These are phyloP conservation scores for Candida sanyiensis DNA, from an alignment of 805 yeast species.

Conservation along the genomic window DNA sequence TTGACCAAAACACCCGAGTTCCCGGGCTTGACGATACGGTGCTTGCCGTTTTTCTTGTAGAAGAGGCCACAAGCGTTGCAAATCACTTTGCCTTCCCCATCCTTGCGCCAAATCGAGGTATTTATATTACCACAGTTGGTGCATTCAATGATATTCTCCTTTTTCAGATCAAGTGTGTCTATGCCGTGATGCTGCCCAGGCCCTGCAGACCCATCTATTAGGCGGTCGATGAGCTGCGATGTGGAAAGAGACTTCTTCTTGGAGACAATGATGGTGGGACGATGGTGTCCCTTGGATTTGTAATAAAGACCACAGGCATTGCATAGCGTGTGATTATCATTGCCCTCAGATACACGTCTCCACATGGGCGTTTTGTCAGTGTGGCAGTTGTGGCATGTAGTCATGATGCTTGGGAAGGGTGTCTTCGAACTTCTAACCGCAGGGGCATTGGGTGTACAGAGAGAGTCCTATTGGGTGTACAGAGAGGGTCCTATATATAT, in stretches of 20 bases:
- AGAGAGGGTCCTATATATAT: too few relatives aligned
- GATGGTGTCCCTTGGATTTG: constrained; percentile 63
- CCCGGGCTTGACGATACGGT: constrained; percentile 11
- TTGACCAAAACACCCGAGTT: constrained; percentile 16
- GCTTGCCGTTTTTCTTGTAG: constrained; percentile 40
- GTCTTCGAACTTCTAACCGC: too few relatives aligned
- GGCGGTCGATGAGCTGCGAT: constrained; percentile 10
- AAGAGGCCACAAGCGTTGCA: constrained; percentile 96
- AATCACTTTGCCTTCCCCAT: constrained; percentile 80
- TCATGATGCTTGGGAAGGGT: neutral
- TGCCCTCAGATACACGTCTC: constrained; percentile 66
- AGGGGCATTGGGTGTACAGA: neutral
- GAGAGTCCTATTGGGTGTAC: too few relatives aligned
- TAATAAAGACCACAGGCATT: constrained; percentile 82
- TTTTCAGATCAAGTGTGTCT: constrained; percentile 11
- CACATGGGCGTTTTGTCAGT: constrained; percentile 81
- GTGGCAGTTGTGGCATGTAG: constrained; percentile 48
- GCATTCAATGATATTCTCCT: constrained; percentile 36
- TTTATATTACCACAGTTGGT: constrained; percentile 84
- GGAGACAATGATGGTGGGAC: constrained; percentile 60
- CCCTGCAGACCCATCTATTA: constrained; percentile 3
- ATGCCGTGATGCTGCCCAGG: constrained; percentile 3
- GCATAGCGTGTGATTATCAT: constrained; percentile 64
- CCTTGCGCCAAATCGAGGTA: constrained; percentile 91
- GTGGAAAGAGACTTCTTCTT: constrained; percentile 18